Conservation (phyloP, 2,329 filamentous ascomycete genomes). For the Pyrenophora graminea region DNA sequence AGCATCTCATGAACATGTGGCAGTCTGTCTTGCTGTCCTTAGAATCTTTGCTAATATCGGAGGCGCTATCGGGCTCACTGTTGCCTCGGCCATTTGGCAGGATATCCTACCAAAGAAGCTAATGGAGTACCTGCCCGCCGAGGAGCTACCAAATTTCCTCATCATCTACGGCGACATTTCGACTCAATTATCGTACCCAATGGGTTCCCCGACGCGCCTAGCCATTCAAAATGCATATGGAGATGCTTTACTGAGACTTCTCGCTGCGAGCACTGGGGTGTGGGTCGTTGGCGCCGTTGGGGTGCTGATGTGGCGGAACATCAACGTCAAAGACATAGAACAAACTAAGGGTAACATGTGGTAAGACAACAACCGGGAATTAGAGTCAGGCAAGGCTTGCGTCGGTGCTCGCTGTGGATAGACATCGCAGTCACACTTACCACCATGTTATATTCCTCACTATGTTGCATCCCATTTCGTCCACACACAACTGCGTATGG, state of each 20-base stretch:
- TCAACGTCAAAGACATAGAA: slow-evolving; percentile 9
- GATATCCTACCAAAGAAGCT: slow-evolving; percentile 20
- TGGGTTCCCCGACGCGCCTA: slow-evolving; percentile 53
- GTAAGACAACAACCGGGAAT: neutral
- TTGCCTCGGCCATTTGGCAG: slow-evolving; percentile 68
- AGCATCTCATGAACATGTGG: slow-evolving; percentile 52
- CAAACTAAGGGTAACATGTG: slow-evolving; percentile 15
- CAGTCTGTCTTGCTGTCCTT: slow-evolving; percentile 45
- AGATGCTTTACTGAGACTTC: slow-evolving; percentile 14
- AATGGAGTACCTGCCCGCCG: slow-evolving; percentile 35
- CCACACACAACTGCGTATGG: no score
- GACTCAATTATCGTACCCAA: slow-evolving; percentile 58
- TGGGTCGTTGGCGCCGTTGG: slow-evolving; percentile 12
- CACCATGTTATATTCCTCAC: no score
- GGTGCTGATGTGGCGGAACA: slow-evolving; percentile 19
- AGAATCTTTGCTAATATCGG: slow-evolving; percentile 65
- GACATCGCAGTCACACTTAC: no score
- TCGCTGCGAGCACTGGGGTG: slow-evolving; percentile 12
- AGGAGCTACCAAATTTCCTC: slow-evolving; percentile 46
- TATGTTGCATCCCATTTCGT: no score
- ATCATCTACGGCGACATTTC: slow-evolving; percentile 57
- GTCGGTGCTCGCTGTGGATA: no score
- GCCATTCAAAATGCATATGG: slow-evolving; percentile 40
- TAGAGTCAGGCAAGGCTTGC: no score
- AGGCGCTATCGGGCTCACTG: slow-evolving; percentile 49